Evolutionary conservation across 768 basidiomycete genomes (phyloP).

Genomic region (Xerocomellus intermedius): DNA sequence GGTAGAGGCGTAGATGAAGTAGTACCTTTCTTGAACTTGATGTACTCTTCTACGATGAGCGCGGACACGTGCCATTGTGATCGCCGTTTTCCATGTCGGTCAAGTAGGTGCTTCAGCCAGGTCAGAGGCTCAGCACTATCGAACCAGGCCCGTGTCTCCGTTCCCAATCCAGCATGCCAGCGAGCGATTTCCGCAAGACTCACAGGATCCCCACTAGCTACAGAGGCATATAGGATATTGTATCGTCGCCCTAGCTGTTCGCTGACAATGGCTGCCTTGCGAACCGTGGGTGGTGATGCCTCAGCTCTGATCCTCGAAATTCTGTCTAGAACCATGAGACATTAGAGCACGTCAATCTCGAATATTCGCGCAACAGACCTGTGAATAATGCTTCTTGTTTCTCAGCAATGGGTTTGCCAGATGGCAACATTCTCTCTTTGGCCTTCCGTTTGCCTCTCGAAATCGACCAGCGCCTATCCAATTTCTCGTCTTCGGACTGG

Average conservation of each 20-base stretch:
- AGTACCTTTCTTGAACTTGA: conserved; percentile 39
- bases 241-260: conserved; percentile 71
- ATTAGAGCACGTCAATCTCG: background rate
- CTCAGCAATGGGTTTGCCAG: conserved; percentile 47
- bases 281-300: conserved; percentile 51
- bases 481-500: conserved; percentile 50
- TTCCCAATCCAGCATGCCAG: conserved; percentile 59
- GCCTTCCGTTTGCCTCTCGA: conserved; percentile 52
- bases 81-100: conserved; percentile 43
- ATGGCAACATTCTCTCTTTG: conserved; percentile 45
- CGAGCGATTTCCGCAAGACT: conserved; percentile 52
- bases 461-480: conserved; percentile 64
- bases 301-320: conserved; percentile 51
- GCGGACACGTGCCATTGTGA: conserved; percentile 67
- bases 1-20: conserved; percentile 12
- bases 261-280: conserved; percentile 62
- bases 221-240: conserved; percentile 44
- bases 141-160: conserved; percentile 47
- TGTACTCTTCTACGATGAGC: conserved; percentile 65
- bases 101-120: conserved; percentile 68
- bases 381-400: conserved; percentile 59
- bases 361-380: conserved; percentile 39
- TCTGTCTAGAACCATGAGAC: conserved; percentile 44
- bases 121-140: conserved; percentile 68
- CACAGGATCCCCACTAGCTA: conserved; percentile 34